These are phyloP conservation scores for Kentomonas sorsogonicus DNA, from an alignment of 208 protist species.

Conservation along the genomic window DNA sequence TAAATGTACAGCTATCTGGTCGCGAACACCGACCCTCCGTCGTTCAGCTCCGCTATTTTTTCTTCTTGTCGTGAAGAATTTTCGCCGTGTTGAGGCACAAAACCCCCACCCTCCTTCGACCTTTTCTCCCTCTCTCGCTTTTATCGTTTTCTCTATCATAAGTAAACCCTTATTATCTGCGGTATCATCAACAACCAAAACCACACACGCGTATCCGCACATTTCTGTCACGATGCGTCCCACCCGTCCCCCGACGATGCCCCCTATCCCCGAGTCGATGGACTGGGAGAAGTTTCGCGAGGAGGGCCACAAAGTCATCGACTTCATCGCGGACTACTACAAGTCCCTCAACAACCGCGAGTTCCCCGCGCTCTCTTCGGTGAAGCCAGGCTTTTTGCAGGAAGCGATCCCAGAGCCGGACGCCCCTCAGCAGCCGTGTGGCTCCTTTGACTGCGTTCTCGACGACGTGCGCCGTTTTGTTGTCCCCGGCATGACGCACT, in stretches of 20 bases:
- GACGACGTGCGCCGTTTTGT: conserved; percentile 41
- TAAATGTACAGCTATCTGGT: too few species aligned
- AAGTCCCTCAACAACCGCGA: conserved; percentile 21
- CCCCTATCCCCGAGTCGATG: conserved; percentile 28
- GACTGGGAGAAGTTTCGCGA: conserved; percentile 35
- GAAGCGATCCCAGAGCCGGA: conserved; percentile 19
- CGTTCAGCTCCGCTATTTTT: too few species aligned
- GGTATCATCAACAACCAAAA: too few species aligned
- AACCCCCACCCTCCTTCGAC: too few species aligned
- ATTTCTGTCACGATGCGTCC: conserved; percentile 27
- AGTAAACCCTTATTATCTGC: too few species aligned
- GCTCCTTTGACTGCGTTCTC: conserved; percentile 28
- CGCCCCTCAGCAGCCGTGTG: conserved; percentile 19
- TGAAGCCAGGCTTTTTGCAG: conserved; percentile 47
- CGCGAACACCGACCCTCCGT: too few species aligned
- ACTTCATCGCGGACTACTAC: conserved; percentile 45
- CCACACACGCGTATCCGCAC: too few species aligned
- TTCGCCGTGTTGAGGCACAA: too few species aligned
- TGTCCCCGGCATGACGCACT: conserved; percentile 64
- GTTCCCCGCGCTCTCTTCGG: conserved; percentile 23
- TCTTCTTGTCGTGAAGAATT: too few species aligned
- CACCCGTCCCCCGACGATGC: conserved; percentile 21
- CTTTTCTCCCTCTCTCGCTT: too few species aligned
- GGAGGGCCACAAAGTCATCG: conserved; percentile 33
- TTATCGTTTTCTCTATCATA: too few species aligned